Percentiles rank a stretch among this genome's conserved stretches.
Evolutionary conservation across 176 grass and related monocot species (phyloP).

Genomic region (Aegilops umbellulata): DNA sequence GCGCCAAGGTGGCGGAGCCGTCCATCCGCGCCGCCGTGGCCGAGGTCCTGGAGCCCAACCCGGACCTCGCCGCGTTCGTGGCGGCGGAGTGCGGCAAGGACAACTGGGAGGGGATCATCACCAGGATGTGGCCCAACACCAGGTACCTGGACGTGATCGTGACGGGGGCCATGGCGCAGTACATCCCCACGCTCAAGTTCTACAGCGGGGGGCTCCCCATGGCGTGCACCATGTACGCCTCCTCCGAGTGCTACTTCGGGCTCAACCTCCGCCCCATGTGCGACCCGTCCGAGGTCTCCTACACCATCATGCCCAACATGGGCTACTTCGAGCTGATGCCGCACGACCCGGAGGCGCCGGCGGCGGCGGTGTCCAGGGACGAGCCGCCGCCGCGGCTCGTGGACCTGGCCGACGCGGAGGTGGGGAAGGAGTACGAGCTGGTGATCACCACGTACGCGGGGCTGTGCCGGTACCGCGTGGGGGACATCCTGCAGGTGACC

Average conservation of each 20-base stretch:
- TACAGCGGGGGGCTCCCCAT: slow-evolving; percentile 84
- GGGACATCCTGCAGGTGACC: slow-evolving; percentile 71
- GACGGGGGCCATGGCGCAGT: slow-evolving; percentile 95
- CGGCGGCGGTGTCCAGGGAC: not conserved
- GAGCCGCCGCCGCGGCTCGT: slow-evolving; percentile 37
- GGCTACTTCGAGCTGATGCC: slow-evolving; percentile 96
- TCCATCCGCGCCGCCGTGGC: slow-evolving; percentile 61
- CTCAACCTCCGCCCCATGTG: slow-evolving; percentile 92
- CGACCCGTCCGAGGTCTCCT: slow-evolving; percentile 81
- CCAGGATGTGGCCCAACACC: slow-evolving; percentile 85
- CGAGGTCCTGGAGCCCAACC: slow-evolving; percentile 44
- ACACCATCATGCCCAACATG: slow-evolving; percentile 99
- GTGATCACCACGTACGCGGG: slow-evolving; percentile 95
- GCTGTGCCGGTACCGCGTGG: slow-evolving; percentile 81
- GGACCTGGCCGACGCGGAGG: slow-evolving; percentile 75
- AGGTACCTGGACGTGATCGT: slow-evolving; percentile 99
- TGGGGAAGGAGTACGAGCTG: slow-evolving; percentile 77
- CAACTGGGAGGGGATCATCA: slow-evolving; percentile 73
- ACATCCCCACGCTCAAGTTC: slow-evolving; percentile 92
- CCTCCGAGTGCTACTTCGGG: slow-evolving; percentile 98
- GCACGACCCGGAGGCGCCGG: slow-evolving; percentile 17
- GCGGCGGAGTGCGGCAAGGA: slow-evolving; percentile 54
- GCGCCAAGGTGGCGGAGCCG: slow-evolving; percentile 43
- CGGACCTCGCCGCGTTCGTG: slow-evolving; percentile 53
- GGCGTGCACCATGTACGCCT: slow-evolving; percentile 98